phyloP scores from a whole-genome alignment of 2,329 filamentous ascomycete species.

The Penicillium sp. region DNA sequence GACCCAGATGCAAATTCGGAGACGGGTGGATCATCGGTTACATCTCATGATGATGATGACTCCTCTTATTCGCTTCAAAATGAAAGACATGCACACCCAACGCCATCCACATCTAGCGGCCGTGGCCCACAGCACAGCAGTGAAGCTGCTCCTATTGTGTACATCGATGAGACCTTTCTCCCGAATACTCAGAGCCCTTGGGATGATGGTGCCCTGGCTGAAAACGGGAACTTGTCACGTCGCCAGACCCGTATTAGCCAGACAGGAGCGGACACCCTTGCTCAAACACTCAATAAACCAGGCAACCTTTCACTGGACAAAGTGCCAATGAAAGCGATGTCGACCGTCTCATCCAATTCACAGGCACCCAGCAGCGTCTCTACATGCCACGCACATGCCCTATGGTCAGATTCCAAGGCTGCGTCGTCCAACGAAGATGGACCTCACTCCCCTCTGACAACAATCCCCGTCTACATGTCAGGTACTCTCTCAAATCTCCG shows the following conservation, averaged over 20 bases:
- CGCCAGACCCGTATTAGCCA: constrained; percentile 12
- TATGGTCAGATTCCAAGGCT: background rate
- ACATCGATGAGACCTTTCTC: constrained; percentile 17
- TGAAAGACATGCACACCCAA: background rate
- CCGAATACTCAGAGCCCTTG: background rate
- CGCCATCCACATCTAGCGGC: no score
- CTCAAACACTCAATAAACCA: background rate
- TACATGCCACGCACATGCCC: background rate
- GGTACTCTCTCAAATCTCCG: background rate
- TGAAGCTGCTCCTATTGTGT: constrained; percentile 14
- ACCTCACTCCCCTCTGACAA: constrained; percentile 24
- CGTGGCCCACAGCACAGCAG: background rate
- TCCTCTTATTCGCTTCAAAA: background rate
- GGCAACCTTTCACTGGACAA: background rate
- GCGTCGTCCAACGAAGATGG: background rate
- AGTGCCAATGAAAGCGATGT: no score
- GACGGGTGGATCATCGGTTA: background rate
- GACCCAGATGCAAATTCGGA: constrained; percentile 1
- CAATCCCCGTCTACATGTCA: constrained; percentile 28
- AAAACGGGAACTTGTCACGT: constrained; percentile 25
- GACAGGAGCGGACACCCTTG: background rate
- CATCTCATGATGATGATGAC: background rate
- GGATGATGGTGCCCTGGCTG: constrained; percentile 12
- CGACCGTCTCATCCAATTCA: background rate
- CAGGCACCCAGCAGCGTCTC: background rate